Percentiles rank a stretch among this genome's conserved stretches.
Conservation (phyloP, 805 yeast genomes). For the Hanseniaspora occidentalis region DNA sequence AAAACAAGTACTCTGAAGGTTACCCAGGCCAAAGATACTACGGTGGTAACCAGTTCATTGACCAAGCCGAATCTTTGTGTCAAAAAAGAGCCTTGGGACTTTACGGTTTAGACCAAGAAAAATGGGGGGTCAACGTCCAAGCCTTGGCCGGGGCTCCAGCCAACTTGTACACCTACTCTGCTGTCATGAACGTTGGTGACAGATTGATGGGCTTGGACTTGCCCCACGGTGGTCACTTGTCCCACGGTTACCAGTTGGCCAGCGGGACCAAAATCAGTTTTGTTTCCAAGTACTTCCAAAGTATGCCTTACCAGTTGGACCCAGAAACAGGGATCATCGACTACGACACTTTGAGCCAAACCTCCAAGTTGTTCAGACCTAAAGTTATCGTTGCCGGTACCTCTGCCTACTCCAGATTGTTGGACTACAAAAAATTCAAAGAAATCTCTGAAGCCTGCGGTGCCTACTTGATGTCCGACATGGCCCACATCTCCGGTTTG, state of each 20-base stretch:
- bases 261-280: slow-evolving; percentile 74
- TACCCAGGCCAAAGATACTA: slow-evolving; percentile 97
- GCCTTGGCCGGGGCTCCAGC: slow-evolving; percentile 95
- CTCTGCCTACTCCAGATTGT: slow-evolving; percentile 84
- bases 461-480: slow-evolving; percentile 84
- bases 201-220: slow-evolving; percentile 94
- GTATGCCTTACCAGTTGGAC: slow-evolving; percentile 93
- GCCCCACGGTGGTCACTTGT: slow-evolving; percentile 97
- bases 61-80: slow-evolving; percentile 79
- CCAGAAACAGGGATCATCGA: slow-evolving; percentile 82
- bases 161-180: slow-evolving; percentile 83
- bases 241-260: slow-evolving; percentile 93
- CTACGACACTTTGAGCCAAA: slow-evolving; percentile 74
- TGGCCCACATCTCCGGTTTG: slow-evolving; percentile 96
- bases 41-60: slow-evolving; percentile 95
- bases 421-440: slow-evolving; percentile 84
- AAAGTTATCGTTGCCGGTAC: slow-evolving; percentile 94
- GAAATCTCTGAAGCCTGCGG: slow-evolving; percentile 87
- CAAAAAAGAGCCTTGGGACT: slow-evolving; percentile 86
- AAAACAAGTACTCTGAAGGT: slow-evolving; percentile 96
- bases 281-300: slow-evolving; percentile 88
- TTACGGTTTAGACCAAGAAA: slow-evolving; percentile 56
- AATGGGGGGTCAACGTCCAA: slow-evolving; percentile 98
- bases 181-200: slow-evolving; percentile 79
- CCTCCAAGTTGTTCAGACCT: slow-evolving; percentile 82